Conservation (phyloP, 1,284 basidiomycete genomes). For the Irpex sp. region DNA sequence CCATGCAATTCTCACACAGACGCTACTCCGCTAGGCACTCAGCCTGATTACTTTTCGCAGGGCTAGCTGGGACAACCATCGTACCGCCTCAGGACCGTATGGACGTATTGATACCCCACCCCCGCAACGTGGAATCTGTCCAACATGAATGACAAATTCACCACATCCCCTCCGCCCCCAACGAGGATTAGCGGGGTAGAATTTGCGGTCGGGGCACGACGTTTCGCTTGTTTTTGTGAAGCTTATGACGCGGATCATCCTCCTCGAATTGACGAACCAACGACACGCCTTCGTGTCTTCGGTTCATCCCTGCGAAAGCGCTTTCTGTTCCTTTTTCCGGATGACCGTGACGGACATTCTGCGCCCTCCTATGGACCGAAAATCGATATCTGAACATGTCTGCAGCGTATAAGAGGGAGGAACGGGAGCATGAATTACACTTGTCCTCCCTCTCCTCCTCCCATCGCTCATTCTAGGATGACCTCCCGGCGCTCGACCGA, state of each 20-base stretch:
- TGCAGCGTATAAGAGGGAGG: neutral
- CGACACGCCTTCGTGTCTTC: no score
- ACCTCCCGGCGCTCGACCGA: neutral
- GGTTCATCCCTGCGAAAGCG: no score
- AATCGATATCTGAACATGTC: neutral
- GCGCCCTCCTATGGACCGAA: neutral
- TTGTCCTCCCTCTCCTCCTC: neutral
- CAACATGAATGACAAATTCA: no score
- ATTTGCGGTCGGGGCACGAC: neutral
- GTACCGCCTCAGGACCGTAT: conserved; percentile 1
- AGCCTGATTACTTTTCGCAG: neutral
- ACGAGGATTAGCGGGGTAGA: neutral
- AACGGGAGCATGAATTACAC: no score
- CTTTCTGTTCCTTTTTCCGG: neutral
- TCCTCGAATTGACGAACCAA: no score
- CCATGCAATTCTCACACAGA: no score
- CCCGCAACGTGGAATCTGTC: neutral
- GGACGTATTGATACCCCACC: conserved; percentile 3
- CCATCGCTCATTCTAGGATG: neutral
- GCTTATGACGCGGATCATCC: no score
- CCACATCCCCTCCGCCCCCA: neutral
- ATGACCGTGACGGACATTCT: neutral
- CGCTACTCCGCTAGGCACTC: no score
- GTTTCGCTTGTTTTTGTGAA: neutral
- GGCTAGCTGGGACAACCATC: neutral